Conservation (phyloP, 2,329 filamentous ascomycete species). For the Pochonia chlamydosporia region DNA sequence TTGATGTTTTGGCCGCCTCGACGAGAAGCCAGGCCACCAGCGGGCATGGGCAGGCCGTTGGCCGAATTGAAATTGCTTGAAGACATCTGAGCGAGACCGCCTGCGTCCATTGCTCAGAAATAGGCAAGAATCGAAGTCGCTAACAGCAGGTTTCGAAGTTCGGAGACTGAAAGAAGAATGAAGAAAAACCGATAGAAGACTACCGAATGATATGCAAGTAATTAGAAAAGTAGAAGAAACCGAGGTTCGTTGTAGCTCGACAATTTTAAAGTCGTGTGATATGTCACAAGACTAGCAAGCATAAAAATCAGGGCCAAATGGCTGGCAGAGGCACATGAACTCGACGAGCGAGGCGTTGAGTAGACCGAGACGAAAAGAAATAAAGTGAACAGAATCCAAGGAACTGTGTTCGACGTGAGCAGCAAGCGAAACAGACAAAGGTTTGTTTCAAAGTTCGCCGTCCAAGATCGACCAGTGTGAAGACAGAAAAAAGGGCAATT, state of each 20-base stretch:
- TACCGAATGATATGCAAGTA: not conserved
- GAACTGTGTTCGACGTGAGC: not conserved
- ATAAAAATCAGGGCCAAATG: too few species aligned
- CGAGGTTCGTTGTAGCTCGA: not conserved
- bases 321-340: not conserved
- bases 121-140: not conserved
- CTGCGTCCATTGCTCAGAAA: conserved; percentile 72
- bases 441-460: not conserved
- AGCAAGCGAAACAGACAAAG: conserved; percentile 6
- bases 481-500: not conserved
- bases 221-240: not conserved
- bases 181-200: not conserved
- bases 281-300: not conserved
- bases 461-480: not conserved
- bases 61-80: conserved; percentile 72
- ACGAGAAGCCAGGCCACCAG: conserved; percentile 74
- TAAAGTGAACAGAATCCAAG: conserved; percentile 4
- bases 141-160: conserved; percentile 9
- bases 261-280: not conserved
- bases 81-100: conserved; percentile 99
- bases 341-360: not conserved
- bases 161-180: not conserved
- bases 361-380: conserved; percentile 10
- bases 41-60: conserved; percentile 68
- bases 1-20: conserved; percentile 86